Conservation (phyloP, 306 rosid species). For the Comarum palustre region DNA sequence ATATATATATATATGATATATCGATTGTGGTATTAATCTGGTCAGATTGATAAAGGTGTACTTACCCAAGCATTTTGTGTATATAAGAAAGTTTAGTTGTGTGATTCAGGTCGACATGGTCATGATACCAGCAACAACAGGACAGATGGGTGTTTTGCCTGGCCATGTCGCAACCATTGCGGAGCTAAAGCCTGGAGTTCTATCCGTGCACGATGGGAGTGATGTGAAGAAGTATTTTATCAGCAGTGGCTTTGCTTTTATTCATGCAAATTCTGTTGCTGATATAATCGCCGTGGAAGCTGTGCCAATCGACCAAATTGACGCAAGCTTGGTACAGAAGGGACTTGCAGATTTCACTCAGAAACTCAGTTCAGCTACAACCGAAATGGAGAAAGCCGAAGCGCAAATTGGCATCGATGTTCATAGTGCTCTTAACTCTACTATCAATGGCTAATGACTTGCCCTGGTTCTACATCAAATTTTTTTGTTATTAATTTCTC, state of each 20-base stretch:
- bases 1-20: too few relatives aligned
- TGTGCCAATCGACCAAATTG: slow-evolving; percentile 67
- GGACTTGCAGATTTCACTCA: slow-evolving; percentile 91
- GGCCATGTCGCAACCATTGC: slow-evolving; percentile 96
- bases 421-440: slow-evolving; percentile 75
- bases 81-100: neutral
- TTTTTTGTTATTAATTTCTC: neutral
- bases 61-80: neutral
- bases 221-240: slow-evolving; percentile 69
- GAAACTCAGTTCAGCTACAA: slow-evolving; percentile 80
- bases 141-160: slow-evolving; percentile 97
- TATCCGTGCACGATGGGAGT: slow-evolving; percentile 74
- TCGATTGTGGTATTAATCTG: neutral
- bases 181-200: slow-evolving; percentile 86
- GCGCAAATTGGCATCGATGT: slow-evolving; percentile 92
- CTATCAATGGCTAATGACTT: slow-evolving; percentile 52
- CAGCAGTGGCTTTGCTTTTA: slow-evolving; percentile 84
- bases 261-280: slow-evolving; percentile 83
- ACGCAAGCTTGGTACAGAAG: slow-evolving; percentile 69
- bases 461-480: neutral
- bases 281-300: slow-evolving; percentile 96
- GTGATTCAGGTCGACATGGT: slow-evolving; percentile 81
- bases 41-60: neutral
- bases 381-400: slow-evolving; percentile 93
- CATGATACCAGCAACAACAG: slow-evolving; percentile 92